Conservation (phyloP, 768 basidiomycete genomes). For the Naganishia vaughanmartiniae region DNA sequence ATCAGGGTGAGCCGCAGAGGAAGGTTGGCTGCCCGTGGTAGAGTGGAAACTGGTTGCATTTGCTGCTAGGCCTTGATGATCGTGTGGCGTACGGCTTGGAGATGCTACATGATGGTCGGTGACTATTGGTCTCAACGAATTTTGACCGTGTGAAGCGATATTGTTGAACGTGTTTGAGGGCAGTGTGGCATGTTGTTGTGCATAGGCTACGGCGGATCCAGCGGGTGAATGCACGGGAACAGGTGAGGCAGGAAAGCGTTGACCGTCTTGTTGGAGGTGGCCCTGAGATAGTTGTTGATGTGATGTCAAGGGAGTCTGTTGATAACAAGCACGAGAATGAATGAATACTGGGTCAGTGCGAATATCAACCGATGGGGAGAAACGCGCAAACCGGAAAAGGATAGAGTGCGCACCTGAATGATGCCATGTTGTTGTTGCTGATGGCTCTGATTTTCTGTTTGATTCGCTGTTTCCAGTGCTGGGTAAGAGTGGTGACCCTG, state of each 20-base stretch:
- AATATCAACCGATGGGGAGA: not conserved
- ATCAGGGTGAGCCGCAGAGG: not conserved
- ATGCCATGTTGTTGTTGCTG: not conserved
- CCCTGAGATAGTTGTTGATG: not conserved
- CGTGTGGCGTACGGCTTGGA: not conserved
- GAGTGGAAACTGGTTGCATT: not conserved
- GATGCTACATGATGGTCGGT: not conserved
- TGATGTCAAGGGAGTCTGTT: not conserved
- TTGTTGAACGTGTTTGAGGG: not conserved
- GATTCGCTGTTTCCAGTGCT: not conserved
- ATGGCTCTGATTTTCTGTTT: not conserved
- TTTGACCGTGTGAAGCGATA: not conserved
- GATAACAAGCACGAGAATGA: not conserved
- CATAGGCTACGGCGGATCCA: not conserved
- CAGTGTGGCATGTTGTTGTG: not conserved
- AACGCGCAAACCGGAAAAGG: not conserved
- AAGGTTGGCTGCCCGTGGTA: not conserved
- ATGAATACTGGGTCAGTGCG: not conserved
- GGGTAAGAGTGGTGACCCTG: not conserved
- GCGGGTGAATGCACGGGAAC: not conserved
- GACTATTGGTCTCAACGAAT: not conserved
- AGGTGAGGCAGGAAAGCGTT: not conserved
- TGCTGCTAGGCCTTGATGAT: not conserved
- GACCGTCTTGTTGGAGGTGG: not conserved
- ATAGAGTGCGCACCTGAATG: conserved; percentile 5